Evolutionary conservation across 495 filamentous ascomycete species (phyloP).

Genomic region (Daldinia childiae): DNA sequence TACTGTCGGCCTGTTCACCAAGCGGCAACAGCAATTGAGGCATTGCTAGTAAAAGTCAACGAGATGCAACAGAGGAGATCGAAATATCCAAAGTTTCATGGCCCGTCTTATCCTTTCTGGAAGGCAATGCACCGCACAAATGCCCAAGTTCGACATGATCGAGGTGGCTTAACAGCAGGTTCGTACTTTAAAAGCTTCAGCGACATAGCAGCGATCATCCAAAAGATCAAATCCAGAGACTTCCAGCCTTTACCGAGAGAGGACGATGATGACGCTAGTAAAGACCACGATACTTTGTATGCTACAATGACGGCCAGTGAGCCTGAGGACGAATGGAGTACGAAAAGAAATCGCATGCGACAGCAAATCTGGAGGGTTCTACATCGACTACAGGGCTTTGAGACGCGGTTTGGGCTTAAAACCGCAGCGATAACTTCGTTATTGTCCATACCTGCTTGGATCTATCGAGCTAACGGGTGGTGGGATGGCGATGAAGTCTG

Average conservation of each 20-base stretch:
- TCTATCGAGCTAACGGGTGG: conserved; percentile 54
- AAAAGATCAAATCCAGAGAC: conserved; percentile 40
- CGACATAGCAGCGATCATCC: conserved; percentile 51
- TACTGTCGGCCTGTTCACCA: conserved; percentile 66
- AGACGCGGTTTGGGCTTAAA: conserved; percentile 67
- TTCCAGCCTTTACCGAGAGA: conserved; percentile 43
- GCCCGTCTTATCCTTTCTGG: conserved; percentile 61
- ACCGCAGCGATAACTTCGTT: conserved; percentile 59
- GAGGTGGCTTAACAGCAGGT: conserved; percentile 61
- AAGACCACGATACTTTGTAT: conserved; percentile 30
- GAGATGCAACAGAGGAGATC: conserved; percentile 53
- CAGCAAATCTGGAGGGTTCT: conserved; percentile 59
- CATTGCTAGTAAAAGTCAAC: conserved; percentile 55
- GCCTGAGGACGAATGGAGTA: conserved; percentile 31
- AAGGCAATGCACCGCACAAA: conserved; percentile 63
- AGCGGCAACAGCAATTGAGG: conserved; percentile 57
- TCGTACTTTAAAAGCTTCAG: conserved; percentile 64
- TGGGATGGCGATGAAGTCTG: conserved; percentile 64
- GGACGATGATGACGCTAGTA: conserved; percentile 30
- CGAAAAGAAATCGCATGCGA: conserved; percentile 49
- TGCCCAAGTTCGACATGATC: conserved; percentile 66
- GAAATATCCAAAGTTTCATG: conserved; percentile 51
- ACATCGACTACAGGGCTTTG: conserved; percentile 66
- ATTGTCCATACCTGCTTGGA: conserved; percentile 64
- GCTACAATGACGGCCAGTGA: conserved; percentile 42